Percentiles rank a stretch among this genome's conserved stretches.
Evolutionary conservation across 1,139 yeast species (phyloP).

Genomic region (Saccharomyces hybrid): DNA sequence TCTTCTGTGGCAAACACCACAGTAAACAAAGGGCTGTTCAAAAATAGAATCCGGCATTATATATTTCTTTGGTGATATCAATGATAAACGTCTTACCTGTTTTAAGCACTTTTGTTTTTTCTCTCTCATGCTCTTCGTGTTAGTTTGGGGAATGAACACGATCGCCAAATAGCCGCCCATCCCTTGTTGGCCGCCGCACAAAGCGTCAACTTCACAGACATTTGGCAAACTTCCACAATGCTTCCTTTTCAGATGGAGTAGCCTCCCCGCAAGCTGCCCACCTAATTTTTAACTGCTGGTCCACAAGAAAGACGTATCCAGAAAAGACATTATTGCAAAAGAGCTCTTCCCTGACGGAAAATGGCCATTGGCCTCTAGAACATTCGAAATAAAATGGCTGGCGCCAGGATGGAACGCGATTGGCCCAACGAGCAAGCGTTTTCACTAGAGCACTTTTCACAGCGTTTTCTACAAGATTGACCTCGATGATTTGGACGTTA

Average conservation of each 20-base stretch:
- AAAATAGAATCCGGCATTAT: conserved; percentile 6
- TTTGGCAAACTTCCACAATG: conserved; percentile 9
- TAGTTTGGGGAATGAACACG: background rate
- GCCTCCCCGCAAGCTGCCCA: conserved; percentile 93
- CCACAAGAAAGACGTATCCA: conserved; percentile 78
- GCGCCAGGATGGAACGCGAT: conserved; percentile 28
- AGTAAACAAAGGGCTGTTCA: conserved; percentile 20
- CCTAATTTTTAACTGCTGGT: conserved; percentile 62
- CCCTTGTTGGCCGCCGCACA: background rate
- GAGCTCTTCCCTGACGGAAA: conserved; percentile 50
- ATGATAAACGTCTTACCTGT: background rate
- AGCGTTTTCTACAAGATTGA: conserved; percentile 65
- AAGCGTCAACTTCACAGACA: conserved; percentile 2
- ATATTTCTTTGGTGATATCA: background rate
- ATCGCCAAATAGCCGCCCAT: conserved; percentile 12
- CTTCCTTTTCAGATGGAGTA: conserved; percentile 9
- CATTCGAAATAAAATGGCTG: conserved; percentile 50
- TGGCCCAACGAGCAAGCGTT: conserved; percentile 10
- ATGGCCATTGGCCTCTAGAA: conserved; percentile 52
- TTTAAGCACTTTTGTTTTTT: background rate
- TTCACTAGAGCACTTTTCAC: conserved; percentile 49
- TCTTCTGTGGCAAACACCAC: conserved; percentile 18
- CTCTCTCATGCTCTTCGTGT: background rate
- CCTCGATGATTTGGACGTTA: conserved; percentile 56
- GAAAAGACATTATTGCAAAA: conserved; percentile 68